Percentiles rank a stretch among this genome's conserved stretches.
These are phyloP conservation scores for Trametes cinnabarina DNA, from an alignment of 768 basidiomycete species.

Conservation along the genomic window DNA sequence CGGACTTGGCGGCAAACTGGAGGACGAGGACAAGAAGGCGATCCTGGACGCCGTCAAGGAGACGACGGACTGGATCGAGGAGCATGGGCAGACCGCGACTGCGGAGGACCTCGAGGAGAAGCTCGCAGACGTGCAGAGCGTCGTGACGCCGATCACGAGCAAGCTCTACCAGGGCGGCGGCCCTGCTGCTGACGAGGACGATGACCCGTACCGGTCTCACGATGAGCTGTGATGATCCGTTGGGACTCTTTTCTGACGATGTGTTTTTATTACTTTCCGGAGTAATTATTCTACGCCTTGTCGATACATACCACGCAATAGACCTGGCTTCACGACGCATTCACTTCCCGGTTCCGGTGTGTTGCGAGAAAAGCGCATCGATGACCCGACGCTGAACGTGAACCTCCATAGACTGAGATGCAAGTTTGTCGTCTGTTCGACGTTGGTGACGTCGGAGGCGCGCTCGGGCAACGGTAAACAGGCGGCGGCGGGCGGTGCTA, in stretches of 20 bases:
- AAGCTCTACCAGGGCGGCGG: conserved; percentile 60
- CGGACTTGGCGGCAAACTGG: conserved; percentile 87
- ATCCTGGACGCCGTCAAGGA: conserved; percentile 84
- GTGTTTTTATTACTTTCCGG: conserved; percentile 20
- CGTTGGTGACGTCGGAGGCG: too few relatives aligned
- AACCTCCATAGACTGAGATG: too few relatives aligned
- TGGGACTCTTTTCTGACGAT: not conserved
- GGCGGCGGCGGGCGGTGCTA: not conserved
- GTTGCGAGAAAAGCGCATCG: not conserved
- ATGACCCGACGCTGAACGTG: not conserved
- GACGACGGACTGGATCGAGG: conserved; percentile 89
- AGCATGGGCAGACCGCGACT: conserved; percentile 70
- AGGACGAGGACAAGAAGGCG: conserved; percentile 80
- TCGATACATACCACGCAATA: conserved; percentile 21
- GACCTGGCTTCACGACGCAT: conserved; percentile 17
- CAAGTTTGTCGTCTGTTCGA: too few relatives aligned
- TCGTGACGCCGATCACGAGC: conserved; percentile 83
- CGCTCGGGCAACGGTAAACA: not conserved
- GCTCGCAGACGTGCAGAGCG: conserved; percentile 64
- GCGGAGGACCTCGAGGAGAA: conserved; percentile 94
- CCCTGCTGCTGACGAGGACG: conserved; percentile 34
- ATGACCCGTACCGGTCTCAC: conserved; percentile 38
- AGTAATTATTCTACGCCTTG: conserved; percentile 19
- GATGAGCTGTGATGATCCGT: conserved; percentile 39
- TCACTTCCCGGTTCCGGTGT: not conserved